These are phyloP conservation scores for Beauveria rudraprayagi DNA, from an alignment of 2,329 filamentous ascomycete genomes.

Conservation along the genomic window DNA sequence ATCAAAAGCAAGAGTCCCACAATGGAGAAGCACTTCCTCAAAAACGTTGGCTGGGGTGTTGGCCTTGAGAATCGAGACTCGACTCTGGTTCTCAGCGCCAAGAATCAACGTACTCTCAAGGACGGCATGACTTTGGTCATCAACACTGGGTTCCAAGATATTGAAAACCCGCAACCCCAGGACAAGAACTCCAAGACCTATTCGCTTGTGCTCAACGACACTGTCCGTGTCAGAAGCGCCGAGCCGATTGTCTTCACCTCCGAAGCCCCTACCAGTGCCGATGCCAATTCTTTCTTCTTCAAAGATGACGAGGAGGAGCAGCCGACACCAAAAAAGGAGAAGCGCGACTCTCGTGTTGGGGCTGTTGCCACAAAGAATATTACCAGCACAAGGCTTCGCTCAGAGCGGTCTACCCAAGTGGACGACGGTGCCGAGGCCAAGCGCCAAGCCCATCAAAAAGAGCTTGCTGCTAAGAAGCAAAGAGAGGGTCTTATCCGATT, in stretches of 20 bases:
- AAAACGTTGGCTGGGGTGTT: conserved; percentile 85
- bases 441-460: conserved; percentile 86
- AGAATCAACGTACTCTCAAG: conserved; percentile 74
- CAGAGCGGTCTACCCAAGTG: conserved; percentile 78
- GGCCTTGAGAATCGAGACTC: conserved; percentile 85
- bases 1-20: conserved; percentile 90
- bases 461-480: conserved; percentile 79
- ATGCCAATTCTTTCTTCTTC: conserved; percentile 97
- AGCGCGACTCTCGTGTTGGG: conserved; percentile 73
- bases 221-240: conserved; percentile 73
- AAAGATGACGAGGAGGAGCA: conserved; percentile 89
- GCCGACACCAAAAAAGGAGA: conserved; percentile 82
- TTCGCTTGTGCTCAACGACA: conserved; percentile 85
- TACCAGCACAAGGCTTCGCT: conserved; percentile 84
- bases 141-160: conserved; percentile 80
- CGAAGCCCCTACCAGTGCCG: conserved; percentile 82
- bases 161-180: conserved; percentile 78
- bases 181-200: conserved; percentile 87
- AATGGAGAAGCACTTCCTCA: conserved; percentile 87
- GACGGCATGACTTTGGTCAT: conserved; percentile 96
- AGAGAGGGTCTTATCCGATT: conserved; percentile 80
- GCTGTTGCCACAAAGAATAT: conserved; percentile 93
- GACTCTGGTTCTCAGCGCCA: conserved; percentile 76
- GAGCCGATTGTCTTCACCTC: conserved; percentile 88
- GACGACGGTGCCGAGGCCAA: conserved; percentile 85